A percentile compares a stretch with the other conserved stretches of the same genome.
These are phyloP conservation scores for Capronia epimyces DNA, from an alignment of 2,329 filamentous ascomycete genomes.

Conservation along the genomic window DNA sequence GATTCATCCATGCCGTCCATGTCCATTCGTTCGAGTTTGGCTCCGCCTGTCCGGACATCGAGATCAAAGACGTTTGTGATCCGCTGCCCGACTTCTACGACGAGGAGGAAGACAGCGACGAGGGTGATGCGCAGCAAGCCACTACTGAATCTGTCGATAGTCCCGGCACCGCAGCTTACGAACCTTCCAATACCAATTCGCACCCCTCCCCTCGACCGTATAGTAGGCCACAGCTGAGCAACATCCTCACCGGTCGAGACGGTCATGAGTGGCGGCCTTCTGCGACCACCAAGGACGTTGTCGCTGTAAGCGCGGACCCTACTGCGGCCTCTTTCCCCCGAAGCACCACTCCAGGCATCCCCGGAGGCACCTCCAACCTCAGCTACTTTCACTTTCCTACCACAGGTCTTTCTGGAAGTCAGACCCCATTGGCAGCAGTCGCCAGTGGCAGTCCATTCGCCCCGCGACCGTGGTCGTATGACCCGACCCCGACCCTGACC, in stretches of 20 bases:
- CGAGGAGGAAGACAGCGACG: slow-evolving; percentile 50
- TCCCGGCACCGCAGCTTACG: background rate
- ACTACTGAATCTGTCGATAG: background rate
- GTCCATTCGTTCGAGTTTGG: slow-evolving; percentile 95
- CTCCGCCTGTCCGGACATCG: slow-evolving; percentile 70
- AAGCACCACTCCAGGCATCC: slow-evolving; percentile 44
- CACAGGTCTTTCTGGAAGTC: slow-evolving; percentile 45
- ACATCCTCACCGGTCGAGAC: slow-evolving; percentile 32
- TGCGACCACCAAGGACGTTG: slow-evolving; percentile 16
- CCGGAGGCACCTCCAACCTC: slow-evolving; percentile 46
- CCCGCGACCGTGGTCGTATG: slow-evolving; percentile 29
- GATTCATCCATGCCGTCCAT: slow-evolving; percentile 93
- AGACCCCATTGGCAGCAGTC: slow-evolving; percentile 46
- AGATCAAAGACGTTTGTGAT: slow-evolving; percentile 95
- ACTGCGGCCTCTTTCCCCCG: slow-evolving; percentile 40
- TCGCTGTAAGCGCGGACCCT: slow-evolving; percentile 34
- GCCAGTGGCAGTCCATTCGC: slow-evolving; percentile 40
- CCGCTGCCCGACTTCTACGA: slow-evolving; percentile 96
- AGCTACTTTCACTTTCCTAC: slow-evolving; percentile 46
- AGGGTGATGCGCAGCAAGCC: slow-evolving; percentile 29
- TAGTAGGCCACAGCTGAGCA: slow-evolving; percentile 30
- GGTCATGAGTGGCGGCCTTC: slow-evolving; percentile 34
- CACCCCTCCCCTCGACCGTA: slow-evolving; percentile 26
- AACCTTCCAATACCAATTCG: background rate
- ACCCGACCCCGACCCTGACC: background rate